A percentile compares a stretch with the other conserved stretches of the same genome.
These are phyloP conservation scores for Meripilus lineatus DNA, from an alignment of 1,284 basidiomycete genomes.

Conservation along the genomic window DNA sequence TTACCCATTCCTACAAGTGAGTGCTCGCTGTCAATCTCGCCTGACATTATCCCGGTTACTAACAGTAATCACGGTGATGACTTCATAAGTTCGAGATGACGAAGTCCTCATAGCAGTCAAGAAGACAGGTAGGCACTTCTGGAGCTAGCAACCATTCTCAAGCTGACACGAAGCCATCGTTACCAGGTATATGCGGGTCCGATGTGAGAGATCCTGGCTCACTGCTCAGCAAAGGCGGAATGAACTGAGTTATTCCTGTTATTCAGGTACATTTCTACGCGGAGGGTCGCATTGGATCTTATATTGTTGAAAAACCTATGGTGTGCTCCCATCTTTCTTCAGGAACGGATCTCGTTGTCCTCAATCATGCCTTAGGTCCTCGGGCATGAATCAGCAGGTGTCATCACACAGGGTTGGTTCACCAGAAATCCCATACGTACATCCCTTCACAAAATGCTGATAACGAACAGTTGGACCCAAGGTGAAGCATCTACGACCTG, in stretches of 20 bases:
- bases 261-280: slow-evolving; percentile 70
- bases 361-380: slow-evolving; percentile 38
- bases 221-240: too few species aligned
- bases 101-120: slow-evolving; percentile 90
- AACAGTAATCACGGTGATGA: slow-evolving; percentile 7
- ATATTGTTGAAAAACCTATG: slow-evolving; percentile 77
- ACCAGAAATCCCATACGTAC: too few species aligned
- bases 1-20: slow-evolving; percentile 73
- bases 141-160: background rate
- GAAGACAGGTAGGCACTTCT: slow-evolving; percentile 71
- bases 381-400: slow-evolving; percentile 62
- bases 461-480: slow-evolving; percentile 57
- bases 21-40: slow-evolving; percentile 16
- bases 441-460: too few species aligned
- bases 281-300: slow-evolving; percentile 76
- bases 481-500: slow-evolving; percentile 72
- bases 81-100: slow-evolving; percentile 54
- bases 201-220: slow-evolving; percentile 48
- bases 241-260: slow-evolving; percentile 10
- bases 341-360: background rate
- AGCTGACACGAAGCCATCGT: slow-evolving; percentile 5
- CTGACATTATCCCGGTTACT: slow-evolving; percentile 5
- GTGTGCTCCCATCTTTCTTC: slow-evolving; percentile 31
- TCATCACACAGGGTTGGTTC: slow-evolving; percentile 47
- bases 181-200: slow-evolving; percentile 81